A percentile compares a stretch with the other conserved stretches of the same genome.
Conservation (phyloP, 129 eudicot species). For the Daucus carota region DH1_v3.0 NC_030382.2:51672001-51672500, state of each 20-base stretch:
- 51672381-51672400: not conserved
- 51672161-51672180: conserved; percentile 70
- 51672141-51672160: conserved; percentile 72
- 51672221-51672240: conserved; percentile 90
- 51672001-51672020: not conserved
- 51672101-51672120: conserved; percentile 80
- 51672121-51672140: conserved; percentile 91
- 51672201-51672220: conserved; percentile 97
- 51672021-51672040: not conserved
- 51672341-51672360: not conserved
- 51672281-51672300: not conserved
- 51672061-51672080: not conserved
- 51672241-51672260: conserved; percentile 68
- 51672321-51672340: not conserved
- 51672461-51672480: not conserved
- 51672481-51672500: not conserved
- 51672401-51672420: not conserved
- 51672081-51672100: conserved; percentile 55
- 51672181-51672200: conserved; percentile 79
- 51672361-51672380: not conserved
- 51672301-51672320: not conserved
- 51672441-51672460: not conserved
- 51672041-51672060: not conserved
- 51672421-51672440: not conserved
- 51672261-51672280: not conserved